These are phyloP conservation scores for Butyriboletus loyo DNA, from an alignment of 768 basidiomycete species.

Conservation along the genomic window DNA sequence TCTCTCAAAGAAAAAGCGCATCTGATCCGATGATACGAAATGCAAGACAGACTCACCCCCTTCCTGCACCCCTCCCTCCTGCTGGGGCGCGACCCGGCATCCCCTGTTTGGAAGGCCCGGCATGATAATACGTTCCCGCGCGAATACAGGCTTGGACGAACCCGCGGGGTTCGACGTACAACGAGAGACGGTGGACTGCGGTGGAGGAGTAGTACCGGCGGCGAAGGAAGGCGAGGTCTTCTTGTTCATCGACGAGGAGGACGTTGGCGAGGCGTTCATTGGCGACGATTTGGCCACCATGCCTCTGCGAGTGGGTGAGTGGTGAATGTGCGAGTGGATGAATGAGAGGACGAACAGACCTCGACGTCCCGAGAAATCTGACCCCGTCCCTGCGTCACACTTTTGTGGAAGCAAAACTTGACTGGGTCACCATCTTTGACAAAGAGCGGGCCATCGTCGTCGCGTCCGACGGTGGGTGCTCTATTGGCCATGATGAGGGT, in stretches of 20 bases:
- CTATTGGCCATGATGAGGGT: background rate
- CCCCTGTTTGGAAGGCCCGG: background rate
- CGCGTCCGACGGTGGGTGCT: background rate
- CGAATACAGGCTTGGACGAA: slow-evolving; percentile 27
- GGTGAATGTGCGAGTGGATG: background rate
- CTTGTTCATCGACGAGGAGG: slow-evolving; percentile 30
- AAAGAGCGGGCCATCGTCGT: slow-evolving; percentile 18
- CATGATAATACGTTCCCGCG: slow-evolving; percentile 12
- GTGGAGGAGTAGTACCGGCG: slow-evolving; percentile 24
- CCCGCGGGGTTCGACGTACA: slow-evolving; percentile 24
- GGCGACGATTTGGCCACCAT: slow-evolving; percentile 19
- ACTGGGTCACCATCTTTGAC: slow-evolving; percentile 20
- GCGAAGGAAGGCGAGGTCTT: slow-evolving; percentile 24
- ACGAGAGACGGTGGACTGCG: slow-evolving; percentile 9
- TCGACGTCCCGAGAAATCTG: slow-evolving; percentile 19
- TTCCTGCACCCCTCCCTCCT: background rate
- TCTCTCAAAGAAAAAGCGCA: background rate
- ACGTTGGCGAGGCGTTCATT: slow-evolving; percentile 22
- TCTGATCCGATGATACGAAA: background rate
- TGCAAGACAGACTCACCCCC: slow-evolving; percentile 6
- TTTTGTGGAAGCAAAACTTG: slow-evolving; percentile 28
- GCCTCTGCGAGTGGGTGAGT: slow-evolving; percentile 5
- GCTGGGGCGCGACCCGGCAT: slow-evolving; percentile 25
- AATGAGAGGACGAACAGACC: slow-evolving; percentile 5
- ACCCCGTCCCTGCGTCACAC: slow-evolving; percentile 21